These are phyloP conservation scores for Boletales sp. DNA, from an alignment of 768 basidiomycete genomes.

Conservation along the genomic window DNA sequence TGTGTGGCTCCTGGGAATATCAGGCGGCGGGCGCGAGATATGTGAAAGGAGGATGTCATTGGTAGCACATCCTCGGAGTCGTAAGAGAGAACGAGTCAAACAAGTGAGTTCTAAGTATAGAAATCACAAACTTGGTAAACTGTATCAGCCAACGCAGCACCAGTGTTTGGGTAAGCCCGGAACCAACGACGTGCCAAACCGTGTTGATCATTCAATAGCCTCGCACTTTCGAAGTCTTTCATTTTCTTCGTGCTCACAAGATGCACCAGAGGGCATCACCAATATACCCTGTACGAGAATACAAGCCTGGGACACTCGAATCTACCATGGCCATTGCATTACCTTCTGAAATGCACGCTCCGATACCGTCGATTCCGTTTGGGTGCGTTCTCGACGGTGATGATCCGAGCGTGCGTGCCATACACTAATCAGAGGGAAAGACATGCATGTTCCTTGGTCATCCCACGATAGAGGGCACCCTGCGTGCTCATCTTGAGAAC, in stretches of 20 bases:
- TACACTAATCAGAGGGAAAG: constrained; percentile 2
- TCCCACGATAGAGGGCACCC: constrained; percentile 28
- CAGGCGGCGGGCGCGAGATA: too few relatives aligned
- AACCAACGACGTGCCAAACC: background rate
- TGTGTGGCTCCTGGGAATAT: too few relatives aligned
- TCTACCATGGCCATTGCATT: constrained; percentile 7
- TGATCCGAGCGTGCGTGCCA: background rate
- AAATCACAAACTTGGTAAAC: constrained; percentile 1
- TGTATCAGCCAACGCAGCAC: constrained; percentile 38
- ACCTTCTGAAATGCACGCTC: constrained; percentile 6
- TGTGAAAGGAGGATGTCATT: too few relatives aligned
- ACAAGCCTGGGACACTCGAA: constrained; percentile 28
- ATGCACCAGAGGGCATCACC: constrained; percentile 29
- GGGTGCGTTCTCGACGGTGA: background rate
- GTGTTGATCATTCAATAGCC: constrained; percentile 7
- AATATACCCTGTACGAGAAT: constrained; percentile 29
- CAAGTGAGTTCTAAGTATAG: too few relatives aligned
- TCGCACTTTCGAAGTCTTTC: constrained; percentile 42
- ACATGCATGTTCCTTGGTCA: constrained; percentile 22
- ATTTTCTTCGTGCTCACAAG: constrained; percentile 37
- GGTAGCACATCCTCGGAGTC: too few relatives aligned
- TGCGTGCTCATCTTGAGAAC: constrained; percentile 17
- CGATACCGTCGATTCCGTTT: constrained; percentile 26
- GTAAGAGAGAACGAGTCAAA: too few relatives aligned
- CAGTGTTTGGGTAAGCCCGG: constrained; percentile 35